Base-by-base conservation (phyloP, 352 stramenopile species). In the Phytophthora colocasiae region DNA sequence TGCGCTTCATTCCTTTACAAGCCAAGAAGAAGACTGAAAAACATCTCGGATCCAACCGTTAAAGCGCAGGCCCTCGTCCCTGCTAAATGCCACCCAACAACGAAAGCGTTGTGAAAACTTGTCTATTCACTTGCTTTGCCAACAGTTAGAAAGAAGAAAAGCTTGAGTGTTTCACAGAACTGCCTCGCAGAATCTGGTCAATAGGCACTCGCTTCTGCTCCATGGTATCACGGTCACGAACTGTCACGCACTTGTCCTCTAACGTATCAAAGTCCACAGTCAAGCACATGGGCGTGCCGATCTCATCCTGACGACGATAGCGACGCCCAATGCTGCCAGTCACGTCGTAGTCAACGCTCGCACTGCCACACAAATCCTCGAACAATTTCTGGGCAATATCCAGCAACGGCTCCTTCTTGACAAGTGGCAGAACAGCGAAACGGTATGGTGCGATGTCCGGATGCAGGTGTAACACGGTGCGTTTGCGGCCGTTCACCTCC, bases 221-320 rank as follows among this genome's bases (percentile, higher is more conserved):
- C 67, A 97, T 99, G 17, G 79, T 94, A 71, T 99, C 97, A 45
- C 97, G 92, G 65, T 99, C 94, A 46, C 97, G 89, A 53, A 99
- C 82, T 2, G 97, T 99, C 32, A 99, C 97, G 32, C 84, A 90
- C 76, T 98, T 89, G 62, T 98, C 88, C 57, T 99, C 95, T 27
- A 99, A 80, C 12, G 96, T 98, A 57, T 99, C 95, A 75, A 99
- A 98, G 71, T 99, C 97, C 9, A 99, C 85, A 5, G 97, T 99
- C 47, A 99, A 87, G 74, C 96, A 99, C 76, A 98, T 98, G 9
- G 97, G 97, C 29, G 97, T 99, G 39, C 97, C 97, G 47, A 99
- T 96, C 85, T 99, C 96, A 67, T 99, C 97, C 58, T 98, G 94
- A 46, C 97, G 90, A 43, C 97, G 91, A 75, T 99, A 99, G 19